phyloP scores from a whole-genome alignment of 805 yeast species.

The Kuraishia hungarica region DNA sequence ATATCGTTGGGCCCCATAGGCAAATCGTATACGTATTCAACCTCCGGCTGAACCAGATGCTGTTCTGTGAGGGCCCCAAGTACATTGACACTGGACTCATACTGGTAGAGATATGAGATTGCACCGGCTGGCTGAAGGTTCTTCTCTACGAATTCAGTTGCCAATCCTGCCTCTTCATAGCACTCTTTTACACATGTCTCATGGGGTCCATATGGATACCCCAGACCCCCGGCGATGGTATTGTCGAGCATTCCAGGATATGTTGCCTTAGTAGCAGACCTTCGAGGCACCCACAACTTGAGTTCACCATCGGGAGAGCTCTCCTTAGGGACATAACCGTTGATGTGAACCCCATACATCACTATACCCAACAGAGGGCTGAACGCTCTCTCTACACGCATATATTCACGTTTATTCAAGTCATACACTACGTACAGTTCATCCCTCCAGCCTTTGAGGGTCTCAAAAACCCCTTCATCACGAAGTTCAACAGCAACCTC shows the following conservation, averaged over 20 bases:
- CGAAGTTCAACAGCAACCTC: constrained; percentile 34
- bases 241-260: constrained; percentile 90
- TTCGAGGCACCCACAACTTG: constrained; percentile 76
- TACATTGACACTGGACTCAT: constrained; percentile 17
- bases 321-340: constrained; percentile 57
- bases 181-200: constrained; percentile 85
- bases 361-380: constrained; percentile 78
- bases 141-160: constrained; percentile 35
- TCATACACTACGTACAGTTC: constrained; percentile 72
- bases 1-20: constrained; percentile 33
- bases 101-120: constrained; percentile 53
- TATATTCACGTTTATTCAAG: constrained; percentile 46
- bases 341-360: constrained; percentile 85
- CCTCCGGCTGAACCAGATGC: constrained; percentile 81
- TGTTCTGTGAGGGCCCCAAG: constrained; percentile 22
- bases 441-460: constrained; percentile 71
- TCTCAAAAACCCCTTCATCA: constrained; percentile 24
- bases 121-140: constrained; percentile 50
- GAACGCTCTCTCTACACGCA: constrained; percentile 72
- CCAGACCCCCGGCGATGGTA: constrained; percentile 93
- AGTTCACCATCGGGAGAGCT: constrained; percentile 28
- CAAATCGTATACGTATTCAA: constrained; percentile 74
- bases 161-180: constrained; percentile 84
- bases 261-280: constrained; percentile 74
- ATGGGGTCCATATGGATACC: constrained; percentile 62